Base-by-base conservation (phyloP, 2,329 filamentous ascomycete genomes). In the Ilyonectria sp. region DNA sequence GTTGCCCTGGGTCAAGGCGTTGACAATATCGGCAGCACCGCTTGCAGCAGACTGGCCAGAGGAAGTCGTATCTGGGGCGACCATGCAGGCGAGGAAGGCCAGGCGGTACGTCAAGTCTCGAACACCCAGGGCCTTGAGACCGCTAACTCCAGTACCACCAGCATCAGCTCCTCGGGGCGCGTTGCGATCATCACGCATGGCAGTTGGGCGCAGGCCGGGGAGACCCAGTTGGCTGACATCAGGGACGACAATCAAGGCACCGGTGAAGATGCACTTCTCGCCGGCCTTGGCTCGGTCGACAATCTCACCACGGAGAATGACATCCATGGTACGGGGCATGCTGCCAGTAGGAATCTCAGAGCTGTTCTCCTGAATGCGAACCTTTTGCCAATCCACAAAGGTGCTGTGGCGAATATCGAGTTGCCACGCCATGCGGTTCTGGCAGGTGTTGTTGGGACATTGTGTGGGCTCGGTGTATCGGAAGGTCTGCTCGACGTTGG, bases 301-400 rank as follows among this genome's bases (percentile, higher is more conserved):
- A 84, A 99, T 98, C 80, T 99, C 96, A 77, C 96, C 96, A 68
- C 96, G 92, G 37, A 99, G 83, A 73, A 99, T 98, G 47, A 99
- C 93, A 77, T 99, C 96, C 90, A 99, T 96, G 3, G 96, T 99
- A 67, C 96, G 90, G 26, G 96, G 96, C 96, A 99, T 99, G 83
- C 95, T 98, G 61, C 96, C 96, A 0, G 96, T 99, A 0, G 96
- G 96, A 43, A 99, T 99, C 79, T 99, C 96, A 4, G 95, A 95
- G 73, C 94, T 97, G 84, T 98, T 99, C 82, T 99, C 96, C 82
- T 99, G 96, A 69, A 98, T 94, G 70, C 97, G 93, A 26, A 98
- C 94, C 80, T 98, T 98, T 79, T 99, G 96, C 96, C 96, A 99
- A 83, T 99, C 96, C 69, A 99, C 93, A 79, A 99, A 99, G 0